These are phyloP conservation scores for Stachybotrys elegans DNA, from an alignment of 2,329 filamentous ascomycete genomes.

Conservation along the genomic window DNA sequence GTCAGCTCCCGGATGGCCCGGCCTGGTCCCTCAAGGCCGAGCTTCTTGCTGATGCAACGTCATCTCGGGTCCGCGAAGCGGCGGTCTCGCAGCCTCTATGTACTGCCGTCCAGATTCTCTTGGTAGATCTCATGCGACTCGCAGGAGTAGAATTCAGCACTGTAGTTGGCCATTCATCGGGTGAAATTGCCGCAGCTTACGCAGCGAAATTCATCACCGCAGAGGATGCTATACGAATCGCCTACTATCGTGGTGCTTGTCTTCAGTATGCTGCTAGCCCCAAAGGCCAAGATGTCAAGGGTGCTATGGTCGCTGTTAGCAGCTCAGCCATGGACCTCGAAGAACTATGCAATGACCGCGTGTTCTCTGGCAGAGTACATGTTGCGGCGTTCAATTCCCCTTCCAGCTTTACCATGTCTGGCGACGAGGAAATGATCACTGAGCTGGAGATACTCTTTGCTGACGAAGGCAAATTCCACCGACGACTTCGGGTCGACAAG, in stretches of 20 bases:
- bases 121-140: constrained; percentile 19
- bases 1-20: constrained; percentile 15
- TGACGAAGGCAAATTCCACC: constrained; percentile 22
- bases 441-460: constrained; percentile 14
- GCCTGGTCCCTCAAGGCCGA: constrained; percentile 20
- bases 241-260: constrained; percentile 13
- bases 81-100: constrained; percentile 26
- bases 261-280: too few species aligned
- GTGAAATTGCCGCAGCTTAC: constrained; percentile 47
- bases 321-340: constrained; percentile 12
- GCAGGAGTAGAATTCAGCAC: constrained; percentile 27
- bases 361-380: constrained; percentile 12
- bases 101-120: constrained; percentile 21
- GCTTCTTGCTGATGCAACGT: constrained; percentile 9
- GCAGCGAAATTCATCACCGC: constrained; percentile 35
- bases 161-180: constrained; percentile 44
- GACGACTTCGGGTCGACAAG: constrained; percentile 28
- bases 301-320: constrained; percentile 16
- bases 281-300: background rate
- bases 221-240: constrained; percentile 18
- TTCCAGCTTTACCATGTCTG: constrained; percentile 21
- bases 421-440: constrained; percentile 20
- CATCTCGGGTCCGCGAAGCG: constrained; percentile 15
- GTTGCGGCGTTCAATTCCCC: constrained; percentile 20
- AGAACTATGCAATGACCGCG: background rate